Conservation (phyloP, 1,284 basidiomycete species). For the Cutaneotrichosporon dermatis region DNA sequence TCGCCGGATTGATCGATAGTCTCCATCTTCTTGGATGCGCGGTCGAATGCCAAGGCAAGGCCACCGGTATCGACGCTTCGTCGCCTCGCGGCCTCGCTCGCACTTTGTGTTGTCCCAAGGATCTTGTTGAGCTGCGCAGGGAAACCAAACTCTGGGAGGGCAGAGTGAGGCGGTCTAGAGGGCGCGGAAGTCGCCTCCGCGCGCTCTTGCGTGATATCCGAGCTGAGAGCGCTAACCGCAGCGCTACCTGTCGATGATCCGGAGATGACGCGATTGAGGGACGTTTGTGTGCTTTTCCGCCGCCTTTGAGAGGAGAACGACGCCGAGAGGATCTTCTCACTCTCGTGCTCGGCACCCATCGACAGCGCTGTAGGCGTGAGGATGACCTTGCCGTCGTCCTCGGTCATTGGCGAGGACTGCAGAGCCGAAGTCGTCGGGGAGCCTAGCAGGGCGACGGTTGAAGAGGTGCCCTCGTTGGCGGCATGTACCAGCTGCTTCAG, state of each 20-base stretch:
- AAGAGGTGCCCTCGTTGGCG: conserved; percentile 22
- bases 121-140: conserved; percentile 2
- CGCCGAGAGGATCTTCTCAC: conserved; percentile 32
- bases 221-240: background rate
- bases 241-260: background rate
- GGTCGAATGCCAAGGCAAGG: conserved; percentile 67
- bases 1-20: conserved; percentile 5
- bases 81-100: conserved; percentile 45
- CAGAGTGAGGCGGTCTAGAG: background rate
- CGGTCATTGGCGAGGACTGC: conserved; percentile 1
- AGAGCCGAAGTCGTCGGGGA: background rate
- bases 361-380: conserved; percentile 40
- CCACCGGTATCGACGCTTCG: conserved; percentile 80
- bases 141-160: background rate
- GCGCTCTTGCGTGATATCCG: background rate
- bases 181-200: background rate
- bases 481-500: conserved; percentile 32
- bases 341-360: conserved; percentile 39
- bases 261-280: background rate
- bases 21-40: conserved; percentile 35
- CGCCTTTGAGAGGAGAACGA: conserved; percentile 5
- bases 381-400: conserved; percentile 28
- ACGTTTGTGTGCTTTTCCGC: conserved; percentile 8
- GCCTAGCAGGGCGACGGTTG: conserved; percentile 6
- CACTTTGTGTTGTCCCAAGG: background rate